Base-by-base conservation (phyloP, 352 stramenopile genomes). In the Peronosclerospora sorghi region DNA sequence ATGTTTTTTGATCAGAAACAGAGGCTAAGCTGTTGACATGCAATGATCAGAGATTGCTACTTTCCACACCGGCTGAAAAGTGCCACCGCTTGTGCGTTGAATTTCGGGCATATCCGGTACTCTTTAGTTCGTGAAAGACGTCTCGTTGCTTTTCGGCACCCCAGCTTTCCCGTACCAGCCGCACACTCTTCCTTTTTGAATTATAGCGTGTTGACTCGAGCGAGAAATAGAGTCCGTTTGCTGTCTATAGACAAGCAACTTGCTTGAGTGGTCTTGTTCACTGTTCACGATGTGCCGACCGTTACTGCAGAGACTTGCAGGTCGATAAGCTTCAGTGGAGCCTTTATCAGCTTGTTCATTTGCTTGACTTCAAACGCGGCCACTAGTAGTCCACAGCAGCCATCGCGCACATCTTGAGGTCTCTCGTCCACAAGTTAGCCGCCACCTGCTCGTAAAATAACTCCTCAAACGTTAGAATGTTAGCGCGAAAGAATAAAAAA, bases 391-490 rank as follows among this genome's bases (percentile, higher is more conserved):
- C 51, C 21, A 82, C 59, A 2, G 78, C 53, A 0, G 51, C 41
- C 27, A 48, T 69, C 1, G 54, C 55, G 47, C 67, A 79, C 36
- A 27, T 30, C n/a, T 49, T 42, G 5, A 43, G 21, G 24, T 66
- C 56, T 42, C 53, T 51, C 38, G 74, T 56, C 35, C 53, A 62
- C 13, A 54, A 48, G 12, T 76, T 56, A 5, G 7, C 20, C 5
- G 57, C 61, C 19, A 79, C 57, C 56, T 69, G 50, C 35, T 83
- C 70, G 48, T 70, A 86, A 42, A 68, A 86, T 8, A 75, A 46
- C 54, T 83, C 63, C 40, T 86, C 73, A 35, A 86, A 83, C 17
- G 71, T 58, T 46, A 83, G 41, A 86, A 76, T 8, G 57, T 56
- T 8, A 86, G 56, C 29, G 69, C 48, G 45, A 84, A 86, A 18